Conservation (phyloP, 139 green algal species). For the Coelastrella sp. region DNA sequence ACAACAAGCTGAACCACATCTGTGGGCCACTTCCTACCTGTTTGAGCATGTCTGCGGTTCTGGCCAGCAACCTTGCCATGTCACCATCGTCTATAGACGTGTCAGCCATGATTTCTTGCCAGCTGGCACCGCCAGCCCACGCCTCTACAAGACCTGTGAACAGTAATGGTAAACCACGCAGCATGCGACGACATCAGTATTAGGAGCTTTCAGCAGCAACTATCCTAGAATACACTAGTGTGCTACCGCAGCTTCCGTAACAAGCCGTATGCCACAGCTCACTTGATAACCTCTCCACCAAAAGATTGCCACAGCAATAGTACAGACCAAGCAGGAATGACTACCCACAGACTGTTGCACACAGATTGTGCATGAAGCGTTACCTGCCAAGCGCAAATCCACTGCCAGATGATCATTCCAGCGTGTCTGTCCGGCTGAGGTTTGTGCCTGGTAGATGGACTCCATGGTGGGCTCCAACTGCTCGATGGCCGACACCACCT, state of each 20-base stretch:
- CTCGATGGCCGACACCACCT: constrained; percentile 64
- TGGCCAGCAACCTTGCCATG: constrained; percentile 84
- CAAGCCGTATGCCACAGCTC: no score
- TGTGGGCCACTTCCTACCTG: constrained; percentile 60
- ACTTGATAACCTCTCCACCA: no score
- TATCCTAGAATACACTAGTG: no score
- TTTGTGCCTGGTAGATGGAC: constrained; percentile 72
- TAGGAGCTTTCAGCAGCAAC: no score
- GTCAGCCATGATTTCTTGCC: constrained; percentile 72
- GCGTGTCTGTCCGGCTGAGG: constrained; percentile 52
- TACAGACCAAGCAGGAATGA: no score
- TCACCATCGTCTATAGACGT: constrained; percentile 89
- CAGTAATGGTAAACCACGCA: not conserved
- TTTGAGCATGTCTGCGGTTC: constrained; percentile 85
- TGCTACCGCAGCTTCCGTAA: no score
- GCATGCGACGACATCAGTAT: no score
- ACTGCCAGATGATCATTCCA: constrained; percentile 73
- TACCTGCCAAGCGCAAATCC: constrained; percentile 75
- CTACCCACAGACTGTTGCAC: no score
- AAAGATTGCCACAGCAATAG: no score
- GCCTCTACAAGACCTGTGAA: constrained; percentile 85
- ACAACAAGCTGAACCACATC: not conserved
- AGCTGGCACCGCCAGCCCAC: constrained; percentile 81
- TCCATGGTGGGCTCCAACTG: constrained; percentile 70
- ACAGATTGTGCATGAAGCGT: no score